Evolutionary conservation across 2,329 filamentous ascomycete species (phyloP).

Genomic region (Cryoendolithus antarcticus): DNA sequence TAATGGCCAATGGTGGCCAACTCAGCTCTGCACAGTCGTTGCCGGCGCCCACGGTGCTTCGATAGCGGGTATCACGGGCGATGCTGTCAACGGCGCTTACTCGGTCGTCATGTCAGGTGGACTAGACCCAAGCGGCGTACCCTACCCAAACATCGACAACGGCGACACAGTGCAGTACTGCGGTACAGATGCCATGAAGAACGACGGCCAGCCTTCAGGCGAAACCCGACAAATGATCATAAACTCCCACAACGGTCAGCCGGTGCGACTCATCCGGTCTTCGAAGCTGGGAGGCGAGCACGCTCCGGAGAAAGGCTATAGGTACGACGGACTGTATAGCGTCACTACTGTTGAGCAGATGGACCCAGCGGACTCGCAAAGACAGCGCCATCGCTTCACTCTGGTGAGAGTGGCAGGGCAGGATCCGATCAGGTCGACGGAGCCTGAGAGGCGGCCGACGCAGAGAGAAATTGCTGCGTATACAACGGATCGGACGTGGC

Average conservation of each 20-base stretch:
- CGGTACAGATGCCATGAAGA: slow-evolving; percentile 32
- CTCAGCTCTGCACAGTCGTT: slow-evolving; percentile 38
- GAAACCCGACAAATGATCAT: slow-evolving; percentile 34
- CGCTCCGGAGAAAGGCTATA: slow-evolving; percentile 35
- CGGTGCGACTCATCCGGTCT: slow-evolving; percentile 41
- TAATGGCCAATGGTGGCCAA: slow-evolving; percentile 44
- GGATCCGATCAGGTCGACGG: slow-evolving; percentile 33
- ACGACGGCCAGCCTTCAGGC: slow-evolving; percentile 16
- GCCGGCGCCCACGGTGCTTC: slow-evolving; percentile 42
- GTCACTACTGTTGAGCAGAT: slow-evolving; percentile 29
- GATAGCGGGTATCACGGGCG: slow-evolving; percentile 41
- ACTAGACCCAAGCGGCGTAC: slow-evolving; percentile 7
- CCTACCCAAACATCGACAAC: slow-evolving; percentile 38
- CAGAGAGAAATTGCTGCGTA: slow-evolving; percentile 23
- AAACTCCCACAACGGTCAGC: slow-evolving; percentile 23
- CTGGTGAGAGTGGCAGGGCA: slow-evolving; percentile 34
- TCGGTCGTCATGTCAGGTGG: slow-evolving; percentile 43
- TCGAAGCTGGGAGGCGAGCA: slow-evolving; percentile 29
- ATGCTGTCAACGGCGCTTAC: slow-evolving; percentile 33
- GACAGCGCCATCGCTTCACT: slow-evolving; percentile 36
- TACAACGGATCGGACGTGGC: slow-evolving; percentile 11
- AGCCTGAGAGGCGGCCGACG: slow-evolving; percentile 32
- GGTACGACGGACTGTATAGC: slow-evolving; percentile 47
- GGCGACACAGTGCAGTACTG: slow-evolving; percentile 40
- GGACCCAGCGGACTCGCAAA: slow-evolving; percentile 26